These are phyloP conservation scores for Solanum chacoense DNA, from an alignment of 305 asterid genomes.

Conservation along the genomic window DNA sequence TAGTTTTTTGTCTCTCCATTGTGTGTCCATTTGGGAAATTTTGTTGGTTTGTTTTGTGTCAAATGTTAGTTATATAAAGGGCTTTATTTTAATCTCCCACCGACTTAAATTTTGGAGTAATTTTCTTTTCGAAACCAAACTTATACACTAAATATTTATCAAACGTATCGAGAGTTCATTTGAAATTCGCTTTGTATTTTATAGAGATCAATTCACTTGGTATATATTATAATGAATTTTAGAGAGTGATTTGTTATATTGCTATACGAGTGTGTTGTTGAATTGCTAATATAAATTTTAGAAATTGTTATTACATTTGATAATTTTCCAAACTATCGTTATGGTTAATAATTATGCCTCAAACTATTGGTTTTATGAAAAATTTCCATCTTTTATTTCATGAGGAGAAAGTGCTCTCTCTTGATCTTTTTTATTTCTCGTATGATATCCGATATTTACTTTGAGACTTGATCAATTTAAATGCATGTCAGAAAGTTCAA, in stretches of 20 bases:
- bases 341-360: neutral
- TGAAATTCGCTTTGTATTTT: neutral
- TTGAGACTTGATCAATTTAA: neutral
- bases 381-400: fast-evolving
- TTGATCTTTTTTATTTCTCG: neutral
- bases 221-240: too few relatives aligned
- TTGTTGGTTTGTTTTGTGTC: neutral
- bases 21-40: constrained; percentile 20
- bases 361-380: neutral
- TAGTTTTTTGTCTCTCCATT: constrained; percentile 25
- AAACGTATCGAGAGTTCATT: neutral
- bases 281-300: neutral
- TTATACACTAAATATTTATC: neutral
- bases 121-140: neutral
- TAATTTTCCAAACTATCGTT: neutral
- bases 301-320: neutral
- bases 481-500: neutral
- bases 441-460: neutral
- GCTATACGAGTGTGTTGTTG: neutral
- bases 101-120: neutral
- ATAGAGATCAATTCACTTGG: too few relatives aligned
- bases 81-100: neutral
- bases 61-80: neutral
- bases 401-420: neutral
- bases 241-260: too few relatives aligned